phyloP scores from a whole-genome alignment of 1,284 basidiomycete genomes.

The Naganishia albida region DNA sequence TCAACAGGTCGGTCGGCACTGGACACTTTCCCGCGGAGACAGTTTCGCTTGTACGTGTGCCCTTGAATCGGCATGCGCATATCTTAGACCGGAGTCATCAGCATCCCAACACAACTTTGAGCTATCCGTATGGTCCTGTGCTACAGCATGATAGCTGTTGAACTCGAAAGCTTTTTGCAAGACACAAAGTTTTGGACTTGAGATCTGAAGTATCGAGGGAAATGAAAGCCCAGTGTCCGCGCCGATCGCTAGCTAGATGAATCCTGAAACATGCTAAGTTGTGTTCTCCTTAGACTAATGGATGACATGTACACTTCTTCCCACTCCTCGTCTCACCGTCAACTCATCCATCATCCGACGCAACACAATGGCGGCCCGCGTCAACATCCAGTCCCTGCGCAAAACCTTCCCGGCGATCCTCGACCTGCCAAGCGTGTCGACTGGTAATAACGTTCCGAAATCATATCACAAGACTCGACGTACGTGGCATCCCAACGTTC shows the following conservation, averaged over 20 bases:
- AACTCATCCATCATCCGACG: background rate
- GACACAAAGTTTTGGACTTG: too few species aligned
- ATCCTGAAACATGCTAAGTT: background rate
- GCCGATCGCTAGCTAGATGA: background rate
- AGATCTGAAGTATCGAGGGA: too few species aligned
- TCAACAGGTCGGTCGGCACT: too few species aligned
- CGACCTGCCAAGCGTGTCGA: slow-evolving; percentile 42
- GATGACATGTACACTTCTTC: too few species aligned
- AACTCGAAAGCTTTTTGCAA: too few species aligned
- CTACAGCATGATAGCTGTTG: too few species aligned
- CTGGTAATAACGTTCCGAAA: slow-evolving; percentile 86
- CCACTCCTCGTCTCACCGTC: background rate
- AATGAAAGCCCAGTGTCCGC: background rate
- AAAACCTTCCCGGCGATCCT: slow-evolving; percentile 46
- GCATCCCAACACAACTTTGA: too few species aligned
- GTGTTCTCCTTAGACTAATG: too few species aligned
- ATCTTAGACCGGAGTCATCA: background rate
- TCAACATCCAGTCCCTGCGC: slow-evolving; percentile 36
- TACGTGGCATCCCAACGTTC: slow-evolving; percentile 84
- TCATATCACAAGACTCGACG: slow-evolving; percentile 88
- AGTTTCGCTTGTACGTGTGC: too few species aligned
- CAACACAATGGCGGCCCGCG: slow-evolving; percentile 16
- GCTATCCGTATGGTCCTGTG: too few species aligned
- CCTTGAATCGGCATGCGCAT: too few species aligned
- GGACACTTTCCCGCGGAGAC: too few species aligned